Evolutionary conservation across 2,329 filamentous ascomycete genomes (phyloP).

Genomic region (Metarhizium humberi): DNA sequence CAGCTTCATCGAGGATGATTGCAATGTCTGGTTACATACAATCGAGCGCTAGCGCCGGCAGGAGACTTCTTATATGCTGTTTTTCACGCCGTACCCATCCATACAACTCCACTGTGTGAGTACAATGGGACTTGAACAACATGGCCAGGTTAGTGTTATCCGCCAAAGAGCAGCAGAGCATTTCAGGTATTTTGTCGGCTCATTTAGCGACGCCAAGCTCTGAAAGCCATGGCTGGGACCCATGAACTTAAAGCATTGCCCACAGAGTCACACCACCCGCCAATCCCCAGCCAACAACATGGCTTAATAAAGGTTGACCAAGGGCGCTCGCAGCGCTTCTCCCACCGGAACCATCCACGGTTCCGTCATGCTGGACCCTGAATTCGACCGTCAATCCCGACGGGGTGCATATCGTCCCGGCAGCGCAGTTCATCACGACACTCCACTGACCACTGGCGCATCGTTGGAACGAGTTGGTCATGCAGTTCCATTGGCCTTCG

Average conservation of each 20-base stretch:
- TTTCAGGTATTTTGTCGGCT: not conserved
- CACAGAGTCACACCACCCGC: not conserved
- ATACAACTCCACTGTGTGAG: too few relatives aligned
- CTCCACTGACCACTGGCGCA: constrained; percentile 40
- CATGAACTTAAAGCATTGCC: not conserved
- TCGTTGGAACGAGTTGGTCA: constrained; percentile 38
- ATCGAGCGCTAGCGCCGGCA: too few relatives aligned
- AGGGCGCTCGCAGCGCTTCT: not conserved
- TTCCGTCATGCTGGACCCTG: constrained; percentile 22
- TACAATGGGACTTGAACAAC: too few relatives aligned
- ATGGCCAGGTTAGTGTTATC: not conserved
- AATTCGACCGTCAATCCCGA: constrained; percentile 32
- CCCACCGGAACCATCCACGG: constrained; percentile 5
- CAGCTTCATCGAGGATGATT: too few relatives aligned
- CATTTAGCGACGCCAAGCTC: not conserved
- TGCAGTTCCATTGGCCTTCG: constrained; percentile 48
- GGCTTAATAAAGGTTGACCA: not conserved
- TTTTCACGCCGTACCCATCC: too few relatives aligned
- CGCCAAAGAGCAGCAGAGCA: constrained; percentile 1
- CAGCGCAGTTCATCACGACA: constrained; percentile 30
- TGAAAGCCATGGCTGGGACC: not conserved
- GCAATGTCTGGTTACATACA: too few relatives aligned
- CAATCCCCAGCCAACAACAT: not conserved
- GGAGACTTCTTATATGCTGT: too few relatives aligned
- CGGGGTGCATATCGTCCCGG: constrained; percentile 36